These are phyloP conservation scores for Prunus kanzakura DNA, from an alignment of 306 rosid species.

Conservation along the genomic window DNA sequence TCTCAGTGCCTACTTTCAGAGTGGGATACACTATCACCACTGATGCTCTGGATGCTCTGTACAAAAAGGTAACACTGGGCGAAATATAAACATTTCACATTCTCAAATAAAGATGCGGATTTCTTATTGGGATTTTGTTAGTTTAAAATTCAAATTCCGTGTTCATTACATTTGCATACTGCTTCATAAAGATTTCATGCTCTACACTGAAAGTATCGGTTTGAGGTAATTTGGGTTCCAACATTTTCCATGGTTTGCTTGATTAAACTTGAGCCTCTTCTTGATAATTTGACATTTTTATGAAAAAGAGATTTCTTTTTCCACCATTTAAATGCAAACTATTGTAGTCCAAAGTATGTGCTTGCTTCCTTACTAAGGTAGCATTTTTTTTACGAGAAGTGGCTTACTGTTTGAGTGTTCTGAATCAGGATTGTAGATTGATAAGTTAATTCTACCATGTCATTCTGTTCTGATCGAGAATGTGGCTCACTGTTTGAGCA, in stretches of 20 bases:
- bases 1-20: slow-evolving; percentile 80
- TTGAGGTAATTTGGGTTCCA: not conserved
- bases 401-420: not conserved
- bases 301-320: not conserved
- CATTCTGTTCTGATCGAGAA: not conserved
- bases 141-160: not conserved
- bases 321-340: not conserved
- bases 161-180: not conserved
- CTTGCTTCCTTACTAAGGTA: not conserved
- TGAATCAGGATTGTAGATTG: not conserved
- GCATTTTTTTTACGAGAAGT: not conserved
- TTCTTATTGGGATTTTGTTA: not conserved
- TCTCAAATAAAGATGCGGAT: not conserved
- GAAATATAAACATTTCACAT: not conserved
- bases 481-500: not conserved
- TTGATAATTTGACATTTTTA: slow-evolving; percentile 14
- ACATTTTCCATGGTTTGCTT: not conserved
- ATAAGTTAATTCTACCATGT: not conserved
- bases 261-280: not conserved
- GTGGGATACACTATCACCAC: slow-evolving; percentile 90
- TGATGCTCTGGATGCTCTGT: slow-evolving; percentile 80
- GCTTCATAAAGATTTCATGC: not conserved
- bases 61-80: slow-evolving; percentile 64
- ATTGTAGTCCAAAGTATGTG: not conserved
- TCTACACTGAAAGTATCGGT: not conserved